Base-by-base conservation (phyloP, 2,329 filamentous ascomycete species). In the Trichoderma guizhouense region DNA sequence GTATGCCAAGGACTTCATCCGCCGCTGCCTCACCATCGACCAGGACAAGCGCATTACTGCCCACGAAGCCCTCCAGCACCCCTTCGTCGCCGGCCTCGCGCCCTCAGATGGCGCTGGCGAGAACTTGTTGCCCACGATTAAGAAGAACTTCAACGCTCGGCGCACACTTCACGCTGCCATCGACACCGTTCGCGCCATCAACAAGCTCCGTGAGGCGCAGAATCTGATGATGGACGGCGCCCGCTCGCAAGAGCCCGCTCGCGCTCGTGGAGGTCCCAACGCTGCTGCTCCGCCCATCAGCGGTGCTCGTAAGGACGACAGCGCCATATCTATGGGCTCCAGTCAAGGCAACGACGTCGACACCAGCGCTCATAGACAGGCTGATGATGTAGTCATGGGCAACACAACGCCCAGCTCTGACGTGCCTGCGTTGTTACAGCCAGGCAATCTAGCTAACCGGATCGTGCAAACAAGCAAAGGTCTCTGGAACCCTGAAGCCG, bases 1-100 rank as follows among this genome's bases (percentile, higher is more conserved):
- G 67, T 88, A 90, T 63, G 93, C 95, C 55, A 93, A 97, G 78
- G 93, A 97, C 76, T 99, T 99, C 82, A 97, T 99, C 83, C 90
- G 91, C 76, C 88, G 90, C 74, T 99, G 96, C 80, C 86, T 99
- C 69, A 98, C 96, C 51, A 92, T 98, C 79, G 95, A 98, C 79
- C 93, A 95, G 2, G 88, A 88, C 72, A 88, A 90, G 76, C 93
- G 96, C 77, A 96, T 98, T 89, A 98, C 95, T 1, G 92, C 95
- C 9, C 94, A 98, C 82, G 93, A 91, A 78, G 90, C 90, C 30
- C 86, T 92, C 36, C 87, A 88, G 74, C 90, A 92, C 76, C 86
- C 89, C 51, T 92, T 92, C 80, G 86, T 92, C 15, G 86, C 88
- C 7, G 87, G 86, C 70, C 86, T 83, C 77, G 83, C 85, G 47